A percentile compares a stretch with the other conserved stretches of the same genome.
Evolutionary conservation across 2,329 filamentous ascomycete genomes (phyloP).

Genomic region (Colletotrichum musae): DNA sequence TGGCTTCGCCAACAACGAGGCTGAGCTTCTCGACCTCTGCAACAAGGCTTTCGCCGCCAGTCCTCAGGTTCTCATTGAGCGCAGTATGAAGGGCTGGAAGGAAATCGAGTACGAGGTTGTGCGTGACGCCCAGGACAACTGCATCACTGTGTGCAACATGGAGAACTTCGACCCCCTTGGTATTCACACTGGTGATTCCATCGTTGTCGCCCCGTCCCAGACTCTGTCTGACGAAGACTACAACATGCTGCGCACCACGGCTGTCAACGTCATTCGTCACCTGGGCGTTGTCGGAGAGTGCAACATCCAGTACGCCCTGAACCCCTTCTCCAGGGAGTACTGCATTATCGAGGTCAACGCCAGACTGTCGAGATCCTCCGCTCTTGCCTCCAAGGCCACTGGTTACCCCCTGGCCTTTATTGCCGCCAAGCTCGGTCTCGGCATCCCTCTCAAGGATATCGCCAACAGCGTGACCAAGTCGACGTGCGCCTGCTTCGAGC

Average conservation of each 20-base stretch:
- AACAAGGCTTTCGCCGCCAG: constrained; percentile 95
- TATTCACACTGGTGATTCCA: constrained; percentile 98
- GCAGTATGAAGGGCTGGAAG: constrained; percentile 99
- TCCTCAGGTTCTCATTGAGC: constrained; percentile 95
- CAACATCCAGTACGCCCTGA: constrained; percentile 98
- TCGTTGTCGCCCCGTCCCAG: constrained; percentile 97
- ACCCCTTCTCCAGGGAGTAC: constrained; percentile 95
- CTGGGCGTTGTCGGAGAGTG: constrained; percentile 98
- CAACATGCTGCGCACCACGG: constrained; percentile 98
- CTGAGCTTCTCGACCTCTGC: constrained; percentile 88
- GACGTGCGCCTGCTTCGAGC: constrained; percentile 98
- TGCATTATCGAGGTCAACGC: constrained; percentile 99
- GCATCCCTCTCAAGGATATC: constrained; percentile 96
- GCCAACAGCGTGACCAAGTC: constrained; percentile 95
- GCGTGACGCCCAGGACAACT: constrained; percentile 95
- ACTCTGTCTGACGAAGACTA: constrained; percentile 98
- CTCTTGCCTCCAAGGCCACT: constrained; percentile 95
- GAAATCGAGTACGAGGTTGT: constrained; percentile 99
- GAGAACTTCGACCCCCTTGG: constrained; percentile 99
- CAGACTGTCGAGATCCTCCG: constrained; percentile 93
- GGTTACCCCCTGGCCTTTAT: constrained; percentile 97
- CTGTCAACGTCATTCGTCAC: constrained; percentile 96
- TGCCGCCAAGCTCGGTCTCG: constrained; percentile 94
- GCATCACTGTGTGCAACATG: constrained; percentile 99
- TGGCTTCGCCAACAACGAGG: constrained; percentile 92